A percentile compares a stretch with the other conserved stretches of the same genome.
phyloP scores from a whole-genome alignment of 306 rosid genomes.

The Cucurbita pepo region DNA sequence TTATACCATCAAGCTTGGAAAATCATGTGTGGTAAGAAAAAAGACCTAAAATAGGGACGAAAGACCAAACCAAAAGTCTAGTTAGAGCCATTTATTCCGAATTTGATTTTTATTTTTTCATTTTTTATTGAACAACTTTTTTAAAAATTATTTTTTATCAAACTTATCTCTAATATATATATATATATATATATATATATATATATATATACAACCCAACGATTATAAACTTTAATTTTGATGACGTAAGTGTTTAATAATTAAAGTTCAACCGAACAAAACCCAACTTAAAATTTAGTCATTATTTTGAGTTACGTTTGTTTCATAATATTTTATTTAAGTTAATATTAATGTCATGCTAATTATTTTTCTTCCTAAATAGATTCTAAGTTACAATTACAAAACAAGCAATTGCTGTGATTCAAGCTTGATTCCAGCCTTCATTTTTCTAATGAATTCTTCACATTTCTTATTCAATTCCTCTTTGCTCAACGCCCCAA shows the following conservation, averaged over 20 bases:
- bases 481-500: conserved; percentile 18
- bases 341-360: too few relatives aligned
- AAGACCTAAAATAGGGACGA: neutral
- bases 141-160: neutral
- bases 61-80: neutral
- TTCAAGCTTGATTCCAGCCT: conserved; percentile 30
- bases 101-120: neutral
- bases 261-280: neutral
- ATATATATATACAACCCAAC: neutral
- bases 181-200: neutral
- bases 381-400: neutral
- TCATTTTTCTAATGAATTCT: conserved; percentile 58
- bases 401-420: conserved; percentile 10
- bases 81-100: neutral
- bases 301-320: too few relatives aligned
- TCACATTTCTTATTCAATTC: conserved; percentile 73
- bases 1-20: neutral
- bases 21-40: neutral
- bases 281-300: neutral
- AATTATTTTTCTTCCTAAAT: neutral
- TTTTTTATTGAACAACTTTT: too few relatives aligned
- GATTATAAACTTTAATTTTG: too few relatives aligned
- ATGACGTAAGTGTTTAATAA: neutral
- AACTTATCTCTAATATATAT: neutral
- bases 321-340: too few relatives aligned